A percentile compares a stretch with the other conserved stretches of the same genome.
Conservation (phyloP, 148 eudicot species). For the Mesembryanthemum crystallinum region DNA sequence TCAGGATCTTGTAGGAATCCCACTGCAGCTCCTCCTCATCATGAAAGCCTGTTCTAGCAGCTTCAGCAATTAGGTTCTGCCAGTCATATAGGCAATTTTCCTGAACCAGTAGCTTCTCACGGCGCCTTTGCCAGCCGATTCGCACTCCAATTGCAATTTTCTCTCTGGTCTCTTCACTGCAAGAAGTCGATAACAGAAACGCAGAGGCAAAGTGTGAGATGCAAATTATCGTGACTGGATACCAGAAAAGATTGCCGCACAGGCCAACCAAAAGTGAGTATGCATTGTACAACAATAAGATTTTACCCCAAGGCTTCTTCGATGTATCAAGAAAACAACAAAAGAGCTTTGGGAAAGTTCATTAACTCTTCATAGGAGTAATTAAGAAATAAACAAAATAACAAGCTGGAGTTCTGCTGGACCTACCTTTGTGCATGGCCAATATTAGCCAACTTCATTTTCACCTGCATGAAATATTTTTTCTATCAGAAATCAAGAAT, state of each 20-base stretch:
- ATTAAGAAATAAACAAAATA: neutral
- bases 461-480: constrained; percentile 55
- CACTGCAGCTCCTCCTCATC: constrained; percentile 79
- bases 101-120: constrained; percentile 54
- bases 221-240: neutral
- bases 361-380: neutral
- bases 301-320: neutral
- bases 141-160: constrained; percentile 77
- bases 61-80: constrained; percentile 76
- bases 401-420: neutral
- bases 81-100: constrained; percentile 71
- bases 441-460: constrained; percentile 59
- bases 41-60: constrained; percentile 59
- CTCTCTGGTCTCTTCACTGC: constrained; percentile 71
- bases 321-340: neutral
- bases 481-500: constrained; percentile 20
- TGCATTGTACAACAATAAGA: neutral
- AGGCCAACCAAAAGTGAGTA: neutral
- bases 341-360: neutral
- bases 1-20: constrained; percentile 72
- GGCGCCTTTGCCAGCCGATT: constrained; percentile 75
- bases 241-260: neutral
- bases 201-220: neutral
- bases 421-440: constrained; percentile 82
- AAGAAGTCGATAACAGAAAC: constrained; percentile 7